Evolutionary conservation across 371 early-diverging fungal species (phyloP), one percentile per base, ranked within the genome.

Genomic region (Rhizopus sp.): DNA sequence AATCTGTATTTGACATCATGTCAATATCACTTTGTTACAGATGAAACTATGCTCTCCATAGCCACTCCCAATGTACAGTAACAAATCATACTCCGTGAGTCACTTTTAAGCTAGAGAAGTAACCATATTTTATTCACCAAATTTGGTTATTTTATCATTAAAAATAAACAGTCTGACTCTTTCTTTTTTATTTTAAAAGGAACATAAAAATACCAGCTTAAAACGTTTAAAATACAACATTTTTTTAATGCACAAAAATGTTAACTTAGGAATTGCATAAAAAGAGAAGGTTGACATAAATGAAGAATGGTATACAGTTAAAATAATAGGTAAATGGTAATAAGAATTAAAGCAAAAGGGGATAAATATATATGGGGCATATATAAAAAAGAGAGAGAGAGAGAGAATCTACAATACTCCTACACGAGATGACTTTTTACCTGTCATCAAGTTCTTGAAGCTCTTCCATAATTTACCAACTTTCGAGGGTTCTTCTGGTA

Each of bases 381-480:
- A 23, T 23, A 23, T 23, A 23, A 23, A 23, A 23, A 23, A 23
- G 7, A n/a, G 30, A n/a, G n/a, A n/a, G n/a, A n/a, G n/a, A n/a
- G n/a, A 32, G 31, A 37, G 16, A 49, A 44, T 41, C 68, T 71
- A 71, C 50, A 77, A 51, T 8, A 71, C 66, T 53, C 72, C 73
- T 46, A 77, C 68, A 30, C 74, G 71, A 33, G 77, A 77, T 37
- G 77, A 50, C 59, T 73, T 77, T 58, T 73, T 73, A 55, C 69
- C 73, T 44, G 68, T 61, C 48, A 77, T 66, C 32, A 77, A 52
- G 23, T 59, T 66, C 48, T 71, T 77, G 48, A 77, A 77, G 38
- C 73, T 73, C 46, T 73, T 77, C 77, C 77, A 77, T 57, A 73
- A 59, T 9, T 73, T 73, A 32, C 65, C 57, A 4, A 71, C 70